Evolutionary conservation across 768 basidiomycete genomes (phyloP).

Genomic region (Hydnomerulius pinastri): DNA sequence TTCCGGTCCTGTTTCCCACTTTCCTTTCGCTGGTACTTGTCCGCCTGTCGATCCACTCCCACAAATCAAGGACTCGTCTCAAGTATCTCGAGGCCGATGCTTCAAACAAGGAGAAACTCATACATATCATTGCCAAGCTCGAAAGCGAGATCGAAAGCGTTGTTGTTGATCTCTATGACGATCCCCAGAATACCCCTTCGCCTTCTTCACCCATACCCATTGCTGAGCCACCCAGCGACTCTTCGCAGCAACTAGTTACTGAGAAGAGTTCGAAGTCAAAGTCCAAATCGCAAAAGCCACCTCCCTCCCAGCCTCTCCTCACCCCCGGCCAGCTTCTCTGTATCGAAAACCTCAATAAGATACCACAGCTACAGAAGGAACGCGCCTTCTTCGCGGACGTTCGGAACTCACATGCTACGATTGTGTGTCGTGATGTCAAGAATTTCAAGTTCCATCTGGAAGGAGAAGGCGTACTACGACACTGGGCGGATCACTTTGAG

Average conservation of each 20-base stretch:
- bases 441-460: constrained; percentile 55
- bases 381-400: constrained; percentile 61
- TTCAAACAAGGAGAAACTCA: constrained; percentile 50
- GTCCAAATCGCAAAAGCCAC: constrained; percentile 5
- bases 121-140: constrained; percentile 55
- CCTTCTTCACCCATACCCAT: constrained; percentile 9
- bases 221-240: background rate
- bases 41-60: constrained; percentile 58
- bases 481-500: constrained; percentile 69
- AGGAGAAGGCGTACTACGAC: constrained; percentile 67
- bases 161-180: constrained; percentile 61
- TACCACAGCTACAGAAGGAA: constrained; percentile 71
- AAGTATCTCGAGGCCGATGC: constrained; percentile 59
- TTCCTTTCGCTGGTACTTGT: constrained; percentile 54
- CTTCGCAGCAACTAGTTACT: background rate
- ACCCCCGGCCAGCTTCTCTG: constrained; percentile 59
- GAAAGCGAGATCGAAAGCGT: constrained; percentile 63
- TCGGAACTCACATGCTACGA: constrained; percentile 68
- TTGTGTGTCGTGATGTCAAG: constrained; percentile 69
- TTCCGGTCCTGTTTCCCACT: constrained; percentile 69
- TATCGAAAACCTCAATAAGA: constrained; percentile 59
- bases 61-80: constrained; percentile 65
- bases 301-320: constrained; percentile 46
- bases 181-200: constrained; percentile 31
- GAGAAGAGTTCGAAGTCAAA: background rate